These are phyloP conservation scores for Pecoramyces ruminantium DNA, from an alignment of 192 early-diverging fungal species.

Conservation along the genomic window DNA sequence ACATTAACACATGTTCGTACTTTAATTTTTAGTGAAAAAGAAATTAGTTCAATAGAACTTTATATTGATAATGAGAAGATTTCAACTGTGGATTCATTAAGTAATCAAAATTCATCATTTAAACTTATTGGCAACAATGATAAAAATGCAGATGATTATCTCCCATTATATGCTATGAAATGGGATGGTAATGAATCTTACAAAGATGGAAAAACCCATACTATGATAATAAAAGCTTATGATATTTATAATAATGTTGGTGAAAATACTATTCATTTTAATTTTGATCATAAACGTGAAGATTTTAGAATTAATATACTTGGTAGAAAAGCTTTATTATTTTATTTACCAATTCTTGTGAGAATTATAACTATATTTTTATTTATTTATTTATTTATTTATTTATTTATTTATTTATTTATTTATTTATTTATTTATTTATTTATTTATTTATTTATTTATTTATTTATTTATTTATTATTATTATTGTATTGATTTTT, in stretches of 20 bases:
- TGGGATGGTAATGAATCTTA: constrained; percentile 52
- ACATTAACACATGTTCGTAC: constrained; percentile 55
- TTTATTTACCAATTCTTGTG: background rate
- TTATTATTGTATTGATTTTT: too few species aligned
- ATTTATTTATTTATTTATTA: too few species aligned
- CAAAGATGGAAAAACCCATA: constrained; percentile 46
- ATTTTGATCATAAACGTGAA: background rate
- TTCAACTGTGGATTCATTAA: constrained; percentile 18
- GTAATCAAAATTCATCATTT: constrained; percentile 1
- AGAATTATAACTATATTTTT: background rate
- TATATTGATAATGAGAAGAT: constrained; percentile 29
- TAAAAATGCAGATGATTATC: constrained; percentile 15
- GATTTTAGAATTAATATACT: background rate
- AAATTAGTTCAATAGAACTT: constrained; percentile 16
- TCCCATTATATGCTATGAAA: constrained; percentile 53
- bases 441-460: too few species aligned
- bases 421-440: too few species aligned
- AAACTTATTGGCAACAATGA: background rate
- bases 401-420: too few species aligned
- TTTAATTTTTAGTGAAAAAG: constrained; percentile 45
- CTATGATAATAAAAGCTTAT: constrained; percentile 34
- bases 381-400: too few species aligned
- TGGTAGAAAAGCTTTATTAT: background rate
- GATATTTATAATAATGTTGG: constrained; percentile 35
- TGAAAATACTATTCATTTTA: background rate